A percentile compares a stretch with the other conserved stretches of the same genome.
These are phyloP conservation scores for Phaeosphaeria sp. DNA, from an alignment of 2,329 filamentous ascomycete species.

Conservation along the genomic window DNA sequence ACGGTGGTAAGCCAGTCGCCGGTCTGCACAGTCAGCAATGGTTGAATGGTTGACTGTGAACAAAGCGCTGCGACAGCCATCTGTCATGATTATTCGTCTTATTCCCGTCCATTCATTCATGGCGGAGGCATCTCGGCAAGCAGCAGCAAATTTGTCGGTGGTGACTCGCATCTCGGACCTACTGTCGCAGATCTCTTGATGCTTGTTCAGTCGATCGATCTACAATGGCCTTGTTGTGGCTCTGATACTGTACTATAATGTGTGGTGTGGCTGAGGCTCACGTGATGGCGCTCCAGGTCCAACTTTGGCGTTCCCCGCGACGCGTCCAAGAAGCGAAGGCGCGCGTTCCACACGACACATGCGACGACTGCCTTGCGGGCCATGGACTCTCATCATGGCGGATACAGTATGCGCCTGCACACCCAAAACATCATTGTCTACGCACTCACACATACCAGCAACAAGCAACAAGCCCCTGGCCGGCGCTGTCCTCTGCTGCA, in stretches of 20 bases:
- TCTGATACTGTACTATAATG: background rate
- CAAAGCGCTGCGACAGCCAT: too few species aligned
- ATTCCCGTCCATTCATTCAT: background rate
- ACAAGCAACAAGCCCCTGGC: slow-evolving; percentile 47
- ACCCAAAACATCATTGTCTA: background rate
- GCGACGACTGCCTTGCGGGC: slow-evolving; percentile 25
- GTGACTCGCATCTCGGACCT: slow-evolving; percentile 3
- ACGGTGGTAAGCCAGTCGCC: too few species aligned
- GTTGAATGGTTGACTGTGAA: too few species aligned
- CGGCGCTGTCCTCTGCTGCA: slow-evolving; percentile 84
- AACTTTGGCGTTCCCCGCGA: slow-evolving; percentile 21
- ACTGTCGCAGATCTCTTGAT: background rate
- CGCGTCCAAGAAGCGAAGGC: slow-evolving; percentile 19
- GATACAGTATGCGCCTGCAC: slow-evolving; percentile 31
- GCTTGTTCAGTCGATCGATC: too few species aligned
- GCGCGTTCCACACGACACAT: slow-evolving; percentile 23
- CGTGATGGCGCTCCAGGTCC: slow-evolving; percentile 13
- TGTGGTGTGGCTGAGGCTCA: slow-evolving; percentile 6
- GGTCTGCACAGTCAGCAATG: too few species aligned
- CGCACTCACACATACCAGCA: slow-evolving; percentile 26
- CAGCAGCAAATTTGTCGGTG: background rate
- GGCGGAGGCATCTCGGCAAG: background rate
- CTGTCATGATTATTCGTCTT: background rate
- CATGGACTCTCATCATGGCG: slow-evolving; percentile 32
- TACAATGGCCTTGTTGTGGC: too few species aligned